Evolutionary conservation across 2,329 filamentous ascomycete genomes (phyloP).

Genomic region (Neonectria neomacrospora): DNA sequence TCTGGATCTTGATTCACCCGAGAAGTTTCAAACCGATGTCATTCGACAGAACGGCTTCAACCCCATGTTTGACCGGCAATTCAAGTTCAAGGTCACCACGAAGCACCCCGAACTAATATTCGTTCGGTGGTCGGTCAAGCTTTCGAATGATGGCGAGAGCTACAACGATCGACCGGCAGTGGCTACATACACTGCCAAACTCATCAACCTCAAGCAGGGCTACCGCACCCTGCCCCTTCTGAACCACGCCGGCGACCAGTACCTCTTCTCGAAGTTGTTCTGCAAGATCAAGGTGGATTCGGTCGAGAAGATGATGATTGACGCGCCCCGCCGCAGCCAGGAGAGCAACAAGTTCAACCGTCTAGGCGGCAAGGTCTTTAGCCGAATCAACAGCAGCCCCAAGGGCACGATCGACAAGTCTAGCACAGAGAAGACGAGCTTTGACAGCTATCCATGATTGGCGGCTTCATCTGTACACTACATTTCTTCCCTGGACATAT

Average conservation of each 20-base stretch:
- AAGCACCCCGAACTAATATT: constrained; percentile 95
- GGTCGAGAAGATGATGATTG: constrained; percentile 66
- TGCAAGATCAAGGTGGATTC: constrained; percentile 80
- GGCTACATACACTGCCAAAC: constrained; percentile 92
- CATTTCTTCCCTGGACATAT: constrained; percentile 41
- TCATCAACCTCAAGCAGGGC: constrained; percentile 87
- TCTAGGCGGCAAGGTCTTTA: constrained; percentile 68
- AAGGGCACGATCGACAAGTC: constrained; percentile 64
- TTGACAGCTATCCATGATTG: constrained; percentile 52
- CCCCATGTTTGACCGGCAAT: constrained; percentile 83
- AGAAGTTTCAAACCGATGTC: constrained; percentile 82
- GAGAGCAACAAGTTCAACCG: constrained; percentile 66
- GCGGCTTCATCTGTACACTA: constrained; percentile 27
- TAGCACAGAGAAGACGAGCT: constrained; percentile 60
- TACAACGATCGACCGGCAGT: constrained; percentile 71
- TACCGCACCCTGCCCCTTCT: constrained; percentile 92
- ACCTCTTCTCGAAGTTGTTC: constrained; percentile 93
- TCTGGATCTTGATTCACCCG: constrained; percentile 65
- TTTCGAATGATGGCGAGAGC: constrained; percentile 80
- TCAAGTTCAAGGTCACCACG: constrained; percentile 87
- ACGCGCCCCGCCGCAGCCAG: constrained; percentile 54
- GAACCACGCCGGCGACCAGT: constrained; percentile 90
- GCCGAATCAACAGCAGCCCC: constrained; percentile 63
- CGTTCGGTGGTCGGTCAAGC: constrained; percentile 91
- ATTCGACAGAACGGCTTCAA: constrained; percentile 93